A percentile compares a stretch with the other conserved stretches of the same genome.
These are phyloP conservation scores for Stenocarpella maydis DNA, from an alignment of 2,329 filamentous ascomycete genomes.

Conservation along the genomic window DNA sequence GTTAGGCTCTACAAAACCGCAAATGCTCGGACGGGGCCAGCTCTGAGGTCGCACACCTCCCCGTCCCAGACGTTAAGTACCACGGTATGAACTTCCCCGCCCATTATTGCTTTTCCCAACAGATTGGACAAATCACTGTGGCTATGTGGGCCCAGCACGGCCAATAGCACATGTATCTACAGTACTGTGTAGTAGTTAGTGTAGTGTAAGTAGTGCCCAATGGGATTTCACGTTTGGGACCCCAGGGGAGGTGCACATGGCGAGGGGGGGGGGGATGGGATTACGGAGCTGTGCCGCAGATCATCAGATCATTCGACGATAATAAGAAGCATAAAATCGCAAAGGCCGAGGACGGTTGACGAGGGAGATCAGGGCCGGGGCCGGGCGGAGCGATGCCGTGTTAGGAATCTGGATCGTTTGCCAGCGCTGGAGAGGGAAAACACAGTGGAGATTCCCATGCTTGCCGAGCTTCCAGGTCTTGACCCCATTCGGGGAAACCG, in stretches of 20 bases:
- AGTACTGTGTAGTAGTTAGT: no score
- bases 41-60: neutral
- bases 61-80: no score
- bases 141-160: no score
- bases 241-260: neutral
- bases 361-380: neutral
- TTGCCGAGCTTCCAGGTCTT: neutral
- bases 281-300: slow-evolving; percentile 8
- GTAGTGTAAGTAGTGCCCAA: no score
- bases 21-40: neutral
- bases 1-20: slow-evolving; percentile 1
- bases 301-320: slow-evolving; percentile 14
- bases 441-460: slow-evolving; percentile 2
- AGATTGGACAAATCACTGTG: no score
- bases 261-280: neutral
- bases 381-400: slow-evolving; percentile 29
- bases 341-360: neutral
- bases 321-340: slow-evolving; percentile 20
- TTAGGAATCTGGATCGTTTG: slow-evolving; percentile 31
- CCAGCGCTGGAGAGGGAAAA: slow-evolving; percentile 6
- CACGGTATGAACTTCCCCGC: no score
- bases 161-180: no score
- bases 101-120: no score
- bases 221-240: no score
- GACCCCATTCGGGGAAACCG: slow-evolving; percentile 12